Conservation (phyloP, 1,284 basidiomycete genomes). For the Tilletia setariae region DNA sequence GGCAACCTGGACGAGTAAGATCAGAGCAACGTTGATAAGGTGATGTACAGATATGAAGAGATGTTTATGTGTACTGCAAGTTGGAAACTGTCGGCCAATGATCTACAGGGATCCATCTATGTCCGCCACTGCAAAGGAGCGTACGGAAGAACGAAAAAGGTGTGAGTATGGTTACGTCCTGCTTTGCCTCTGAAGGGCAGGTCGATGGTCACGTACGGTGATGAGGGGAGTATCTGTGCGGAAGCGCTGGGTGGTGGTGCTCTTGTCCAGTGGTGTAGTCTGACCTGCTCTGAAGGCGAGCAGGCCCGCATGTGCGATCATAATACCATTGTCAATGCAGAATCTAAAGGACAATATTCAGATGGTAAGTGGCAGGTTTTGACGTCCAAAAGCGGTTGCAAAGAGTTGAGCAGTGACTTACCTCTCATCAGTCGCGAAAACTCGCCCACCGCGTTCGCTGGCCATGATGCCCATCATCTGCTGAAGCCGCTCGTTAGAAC, state of each 20-base stretch:
- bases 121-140: no score
- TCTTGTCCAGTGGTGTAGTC: conserved; percentile 43
- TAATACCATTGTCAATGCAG: conserved; percentile 99
- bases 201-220: conserved; percentile 26
- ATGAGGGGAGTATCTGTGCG: conserved; percentile 49
- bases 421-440: conserved; percentile 97
- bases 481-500: conserved; percentile 80
- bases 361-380: neutral
- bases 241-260: conserved; percentile 50
- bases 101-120: no score
- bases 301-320: conserved; percentile 98
- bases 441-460: conserved; percentile 76
- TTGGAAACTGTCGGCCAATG: no score
- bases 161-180: no score
- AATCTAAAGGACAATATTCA: conserved; percentile 63
- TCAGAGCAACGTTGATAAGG: conserved; percentile 29
- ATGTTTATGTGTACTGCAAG: no score
- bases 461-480: conserved; percentile 99
- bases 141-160: no score
- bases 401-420: no score
- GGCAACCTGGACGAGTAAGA: conserved; percentile 62
- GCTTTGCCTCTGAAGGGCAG: no score
- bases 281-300: conserved; percentile 84
- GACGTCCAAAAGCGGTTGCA: no score
- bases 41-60: no score